Base-by-base conservation (phyloP, 1,284 basidiomycete species). In the Vanrija humicola region DNA sequence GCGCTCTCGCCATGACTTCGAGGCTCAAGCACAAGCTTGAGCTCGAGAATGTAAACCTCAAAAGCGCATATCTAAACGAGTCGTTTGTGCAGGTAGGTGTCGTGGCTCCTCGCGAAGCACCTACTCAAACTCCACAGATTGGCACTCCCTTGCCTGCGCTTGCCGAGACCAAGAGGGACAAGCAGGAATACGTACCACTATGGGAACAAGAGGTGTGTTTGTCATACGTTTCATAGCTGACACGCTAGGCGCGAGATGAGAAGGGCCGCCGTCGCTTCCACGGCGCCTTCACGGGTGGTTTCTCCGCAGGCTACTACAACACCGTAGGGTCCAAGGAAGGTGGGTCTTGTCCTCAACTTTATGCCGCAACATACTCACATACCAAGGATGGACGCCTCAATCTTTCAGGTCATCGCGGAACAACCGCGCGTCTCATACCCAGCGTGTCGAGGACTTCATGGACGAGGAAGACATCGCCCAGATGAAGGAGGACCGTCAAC, bases 251-350 rank as follows among this genome's bases (percentile, higher is more conserved):
- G 2, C 82, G 87, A 61, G 95, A 98, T 79, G 95, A 97, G 76
- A 86, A 97, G 73, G 96, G 96, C 6, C 81, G 95, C 48, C 79
- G 91, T 61, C 81, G 95, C 52, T 81, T 99, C 43, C 95, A 99
- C 72, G 95, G 96, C 15, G 96, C 95, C 4, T 98, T 98, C 78
- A 98, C 94, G 0, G 96, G 95, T 26, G 96, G 95, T 8, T 98
- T 91, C 80, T 93, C 89, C 39, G 96, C 95, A 10, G 95, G 95
- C 0, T 98, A 98, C 78, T 98, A 88, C 80, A 98, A 98, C 74
- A 85, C 87, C 0, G 95, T 96, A 19, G 95, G 95, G 0, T 92
- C 90, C 4, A 92, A 95, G 75, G 93, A 98, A 82, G 91, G 91
- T 86, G 56, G 21, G 81, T 40, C 25, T 18, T 4, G 6, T 46